Evolutionary conservation across 2,329 filamentous ascomycete species (phyloP).

Genomic region (Aspergillus melleus): DNA sequence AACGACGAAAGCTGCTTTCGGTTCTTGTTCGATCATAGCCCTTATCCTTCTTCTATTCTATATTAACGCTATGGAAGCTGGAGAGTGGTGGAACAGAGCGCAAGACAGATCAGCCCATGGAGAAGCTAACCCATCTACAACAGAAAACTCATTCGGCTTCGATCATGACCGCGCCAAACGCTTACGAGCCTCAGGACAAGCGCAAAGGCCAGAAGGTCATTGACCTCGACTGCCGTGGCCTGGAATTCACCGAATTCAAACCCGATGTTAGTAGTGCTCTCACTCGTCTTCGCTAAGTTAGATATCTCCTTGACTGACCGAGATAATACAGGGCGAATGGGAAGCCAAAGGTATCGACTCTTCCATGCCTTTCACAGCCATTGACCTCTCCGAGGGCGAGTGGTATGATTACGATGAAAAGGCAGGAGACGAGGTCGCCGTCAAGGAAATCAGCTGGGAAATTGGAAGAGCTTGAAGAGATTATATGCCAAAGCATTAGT

Average conservation of each 20-base stretch:
- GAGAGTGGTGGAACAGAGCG: background rate
- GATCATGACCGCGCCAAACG: slow-evolving; percentile 70
- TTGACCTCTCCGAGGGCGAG: slow-evolving; percentile 85
- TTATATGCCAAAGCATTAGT: background rate
- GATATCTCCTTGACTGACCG: slow-evolving; percentile 4
- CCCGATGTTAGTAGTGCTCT: slow-evolving; percentile 66
- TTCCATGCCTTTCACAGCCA: slow-evolving; percentile 73
- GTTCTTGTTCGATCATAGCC: background rate
- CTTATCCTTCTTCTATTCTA: background rate
- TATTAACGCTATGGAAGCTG: background rate
- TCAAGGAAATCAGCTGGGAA: slow-evolving; percentile 86
- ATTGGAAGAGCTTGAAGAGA: slow-evolving; percentile 66
- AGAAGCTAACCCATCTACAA: background rate
- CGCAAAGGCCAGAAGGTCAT: slow-evolving; percentile 77
- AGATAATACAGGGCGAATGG: slow-evolving; percentile 72
- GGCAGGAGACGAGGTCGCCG: slow-evolving; percentile 83
- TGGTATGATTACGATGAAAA: slow-evolving; percentile 99
- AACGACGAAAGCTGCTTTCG: background rate
- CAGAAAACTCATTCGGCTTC: slow-evolving; percentile 65
- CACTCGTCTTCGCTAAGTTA: too few species aligned
- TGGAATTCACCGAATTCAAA: slow-evolving; percentile 90
- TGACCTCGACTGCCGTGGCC: slow-evolving; percentile 88
- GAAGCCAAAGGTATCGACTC: slow-evolving; percentile 79
- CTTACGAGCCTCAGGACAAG: slow-evolving; percentile 57
- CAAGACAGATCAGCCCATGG: background rate